Conservation (phyloP, 2,329 filamentous ascomycete genomes). For the Nigrospora oryzae region DNA sequence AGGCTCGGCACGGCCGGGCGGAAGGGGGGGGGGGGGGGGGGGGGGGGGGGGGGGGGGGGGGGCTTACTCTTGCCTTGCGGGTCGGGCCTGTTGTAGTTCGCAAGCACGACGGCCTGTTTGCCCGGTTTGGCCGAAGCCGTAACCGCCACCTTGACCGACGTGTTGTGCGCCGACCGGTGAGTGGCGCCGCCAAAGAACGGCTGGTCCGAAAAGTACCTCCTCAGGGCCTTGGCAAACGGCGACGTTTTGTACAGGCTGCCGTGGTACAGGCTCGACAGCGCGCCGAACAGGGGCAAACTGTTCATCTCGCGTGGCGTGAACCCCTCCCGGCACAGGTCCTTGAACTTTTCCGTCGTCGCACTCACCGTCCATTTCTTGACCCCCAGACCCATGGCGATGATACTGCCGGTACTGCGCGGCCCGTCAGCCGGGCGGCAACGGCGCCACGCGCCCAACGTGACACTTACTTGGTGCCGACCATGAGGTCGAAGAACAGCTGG, state of each 20-base stretch:
- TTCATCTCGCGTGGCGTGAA: constrained; percentile 19
- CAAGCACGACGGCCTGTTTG: constrained; percentile 17
- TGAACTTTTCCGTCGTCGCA: constrained; percentile 19
- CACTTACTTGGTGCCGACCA: constrained; percentile 21
- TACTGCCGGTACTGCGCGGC: constrained; percentile 14
- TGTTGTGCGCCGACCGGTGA: constrained; percentile 12
- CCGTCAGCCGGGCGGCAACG: constrained; percentile 1
- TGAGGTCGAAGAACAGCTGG: constrained; percentile 22
- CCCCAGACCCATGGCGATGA: constrained; percentile 20
- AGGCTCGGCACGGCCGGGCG: neutral
- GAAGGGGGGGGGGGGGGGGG: neutral
- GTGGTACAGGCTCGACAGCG: constrained; percentile 19
- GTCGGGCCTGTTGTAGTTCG: constrained; percentile 22
- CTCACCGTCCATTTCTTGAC: constrained; percentile 23
- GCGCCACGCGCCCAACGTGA: neutral
- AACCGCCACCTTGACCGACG: constrained; percentile 18
- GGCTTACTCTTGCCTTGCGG: constrained; percentile 10
- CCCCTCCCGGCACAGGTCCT: constrained; percentile 17
- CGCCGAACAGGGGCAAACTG: constrained; percentile 17
- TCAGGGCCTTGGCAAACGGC: constrained; percentile 16
- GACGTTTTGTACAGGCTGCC: constrained; percentile 22
- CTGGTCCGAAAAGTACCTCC: constrained; percentile 17
- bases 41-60: neutral
- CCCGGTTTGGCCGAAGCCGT: constrained; percentile 14
- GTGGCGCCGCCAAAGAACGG: constrained; percentile 19